Percentiles rank a stretch among this genome's conserved stretches.
These are phyloP conservation scores for Zasmidium citrigriseum DNA, from an alignment of 2,329 filamentous ascomycete genomes.

Conservation along the genomic window DNA sequence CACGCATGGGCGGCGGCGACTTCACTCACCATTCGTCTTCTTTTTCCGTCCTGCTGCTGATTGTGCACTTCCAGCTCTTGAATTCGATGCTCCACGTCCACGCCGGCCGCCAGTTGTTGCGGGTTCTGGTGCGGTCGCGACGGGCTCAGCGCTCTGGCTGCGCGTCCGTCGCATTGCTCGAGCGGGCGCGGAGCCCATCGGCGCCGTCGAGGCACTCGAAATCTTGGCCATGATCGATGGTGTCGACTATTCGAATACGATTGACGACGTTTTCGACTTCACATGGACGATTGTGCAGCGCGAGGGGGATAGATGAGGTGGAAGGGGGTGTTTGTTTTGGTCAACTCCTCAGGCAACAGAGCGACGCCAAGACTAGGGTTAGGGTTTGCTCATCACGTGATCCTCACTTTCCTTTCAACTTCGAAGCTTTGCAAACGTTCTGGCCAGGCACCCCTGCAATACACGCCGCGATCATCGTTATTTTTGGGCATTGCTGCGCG, in stretches of 20 bases:
- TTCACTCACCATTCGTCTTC: conserved; percentile 3
- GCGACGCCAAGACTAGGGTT: neutral
- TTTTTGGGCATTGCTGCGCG: neutral
- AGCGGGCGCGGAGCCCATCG: conserved; percentile 2
- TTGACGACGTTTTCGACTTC: too few relatives aligned
- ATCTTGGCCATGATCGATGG: neutral
- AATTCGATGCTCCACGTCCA: neutral
- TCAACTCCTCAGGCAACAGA: neutral
- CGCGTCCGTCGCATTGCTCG: conserved; percentile 33
- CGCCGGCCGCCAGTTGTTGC: neutral
- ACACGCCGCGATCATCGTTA: neutral
- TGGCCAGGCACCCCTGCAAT: too few relatives aligned
- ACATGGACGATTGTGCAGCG: too few relatives aligned
- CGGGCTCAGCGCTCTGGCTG: conserved; percentile 43
- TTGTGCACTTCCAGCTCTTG: conserved; percentile 1
- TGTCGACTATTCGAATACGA: too few relatives aligned
- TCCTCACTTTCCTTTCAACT: neutral
- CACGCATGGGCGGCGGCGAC: neutral
- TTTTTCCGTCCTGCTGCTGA: conserved; percentile 1
- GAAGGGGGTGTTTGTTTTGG: neutral
- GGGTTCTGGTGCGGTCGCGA: neutral
- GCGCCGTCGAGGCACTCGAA: neutral
- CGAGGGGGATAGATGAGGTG: neutral
- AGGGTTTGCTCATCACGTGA: too few relatives aligned
- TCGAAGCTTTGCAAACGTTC: neutral